Evolutionary conservation across 2,329 filamentous ascomycete genomes (phyloP), one percentile per base, ranked within the genome.

Genomic region (Paracorniculantispora psalliotae): DNA sequence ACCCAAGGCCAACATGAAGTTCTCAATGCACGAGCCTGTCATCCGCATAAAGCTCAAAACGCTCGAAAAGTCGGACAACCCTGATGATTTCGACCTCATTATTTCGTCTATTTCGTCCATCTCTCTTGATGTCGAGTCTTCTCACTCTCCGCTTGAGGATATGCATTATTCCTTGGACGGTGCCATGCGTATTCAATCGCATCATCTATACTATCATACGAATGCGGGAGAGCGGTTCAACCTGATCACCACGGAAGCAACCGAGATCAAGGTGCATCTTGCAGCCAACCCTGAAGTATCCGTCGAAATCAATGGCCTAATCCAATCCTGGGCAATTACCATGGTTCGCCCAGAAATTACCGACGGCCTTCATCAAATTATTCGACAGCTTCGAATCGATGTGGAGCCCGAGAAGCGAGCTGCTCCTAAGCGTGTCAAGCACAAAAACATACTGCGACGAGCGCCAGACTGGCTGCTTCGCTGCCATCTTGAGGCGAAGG

Each of bases 1-100:
- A 9, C 94, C 94, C 1, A 97, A 97, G 75, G 90, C 93, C 0
- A 96, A 84, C 67, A 89, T 97, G 72, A 99, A 97, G 69, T 86
- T 97, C 43, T 97, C 94, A 0, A 89, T 99, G 74, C 94, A 99
- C 68, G 94, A 99, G 70, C 94, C 94, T 1, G 96, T 99, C 17
- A 72, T 97, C 63, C 87, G 96, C 65, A 92, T 99, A 63, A 86
- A 92, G 8, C 78, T 99, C 4, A 92, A 92, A 5, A 87, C 93
- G 0, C 84, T 94, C 62, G 84, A 88, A 61, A 80, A 81, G 57
- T 77, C 77, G 2, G 76, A 80, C 43, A 83, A 86, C 26, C 81
- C 85, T 0, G 90, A 92, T 61, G 92, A 97, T 64, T 97, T 94
- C 65, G 94, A 99, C 69, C 81, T 99, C 30, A 89, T 99, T 47